These are phyloP conservation scores for Chlorociboria aeruginascens DNA, from an alignment of 495 filamentous ascomycete species.

Conservation along the genomic window DNA sequence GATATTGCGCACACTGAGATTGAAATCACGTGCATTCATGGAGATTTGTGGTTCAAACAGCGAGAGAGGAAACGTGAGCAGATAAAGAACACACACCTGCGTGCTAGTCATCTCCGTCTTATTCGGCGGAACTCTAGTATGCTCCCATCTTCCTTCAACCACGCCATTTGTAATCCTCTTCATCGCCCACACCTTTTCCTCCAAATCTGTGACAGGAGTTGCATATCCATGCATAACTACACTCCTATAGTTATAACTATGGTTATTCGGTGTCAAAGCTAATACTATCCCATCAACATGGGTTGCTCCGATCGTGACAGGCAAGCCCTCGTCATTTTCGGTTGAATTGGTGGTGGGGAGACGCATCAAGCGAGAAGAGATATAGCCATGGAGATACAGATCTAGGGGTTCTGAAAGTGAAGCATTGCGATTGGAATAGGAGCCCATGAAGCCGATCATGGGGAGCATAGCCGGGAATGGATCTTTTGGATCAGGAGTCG, in stretches of 20 bases:
- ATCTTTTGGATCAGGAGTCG: conserved; percentile 36
- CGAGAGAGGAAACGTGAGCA: too few species aligned
- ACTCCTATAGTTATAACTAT: conserved; percentile 79
- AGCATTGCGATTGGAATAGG: conserved; percentile 48
- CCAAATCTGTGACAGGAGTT: conserved; percentile 46
- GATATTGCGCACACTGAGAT: too few species aligned
- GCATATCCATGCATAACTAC: conserved; percentile 72
- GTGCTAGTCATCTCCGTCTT: conserved; percentile 68
- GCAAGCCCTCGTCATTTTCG: conserved; percentile 28
- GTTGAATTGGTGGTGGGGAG: conserved; percentile 1
- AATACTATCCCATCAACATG: conserved; percentile 50
- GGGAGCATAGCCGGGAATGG: conserved; percentile 71
- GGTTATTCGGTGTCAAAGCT: conserved; percentile 56
- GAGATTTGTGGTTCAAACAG: too few species aligned
- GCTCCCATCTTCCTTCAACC: conserved; percentile 53
- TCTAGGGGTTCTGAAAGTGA: conserved; percentile 38
- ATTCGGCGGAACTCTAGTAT: conserved; percentile 59
- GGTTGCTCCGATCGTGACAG: conserved; percentile 54
- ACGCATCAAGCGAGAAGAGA: conserved; percentile 68
- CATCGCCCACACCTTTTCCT: conserved; percentile 79
- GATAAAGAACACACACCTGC: conserved; percentile 1
- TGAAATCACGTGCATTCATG: too few species aligned
- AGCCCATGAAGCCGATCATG: conserved; percentile 80
- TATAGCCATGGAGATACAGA: conserved; percentile 82
- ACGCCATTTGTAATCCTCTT: conserved; percentile 67